phyloP scores from a whole-genome alignment of 305 asterid genomes.

The Petunia hybrid region DNA sequence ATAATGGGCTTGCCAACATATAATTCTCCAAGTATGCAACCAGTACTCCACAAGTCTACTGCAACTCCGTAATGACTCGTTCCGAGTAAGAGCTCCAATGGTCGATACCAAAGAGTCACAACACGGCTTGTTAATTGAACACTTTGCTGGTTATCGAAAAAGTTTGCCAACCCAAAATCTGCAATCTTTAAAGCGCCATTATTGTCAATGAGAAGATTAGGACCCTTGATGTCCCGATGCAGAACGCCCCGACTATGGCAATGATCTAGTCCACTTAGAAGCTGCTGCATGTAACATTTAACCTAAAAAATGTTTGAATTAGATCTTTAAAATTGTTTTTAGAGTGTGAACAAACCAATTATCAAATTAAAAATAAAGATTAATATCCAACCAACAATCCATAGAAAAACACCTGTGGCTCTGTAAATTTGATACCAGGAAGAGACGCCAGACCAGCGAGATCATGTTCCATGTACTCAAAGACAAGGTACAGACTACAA shows the following conservation, averaged over 20 bases:
- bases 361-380: not conserved
- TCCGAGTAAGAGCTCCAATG: slow-evolving; percentile 45
- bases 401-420: slow-evolving; percentile 41
- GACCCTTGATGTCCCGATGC: slow-evolving; percentile 43
- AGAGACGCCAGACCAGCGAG: slow-evolving; percentile 40
- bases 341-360: not conserved
- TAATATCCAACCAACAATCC: not conserved
- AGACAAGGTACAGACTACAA: slow-evolving; percentile 39
- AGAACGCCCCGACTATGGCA: slow-evolving; percentile 40
- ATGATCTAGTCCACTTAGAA: slow-evolving; percentile 38
- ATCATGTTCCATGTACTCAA: slow-evolving; percentile 49
- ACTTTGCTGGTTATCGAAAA: slow-evolving; percentile 19
- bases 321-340: not conserved
- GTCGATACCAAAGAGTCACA: slow-evolving; percentile 45
- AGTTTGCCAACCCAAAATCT: slow-evolving; percentile 40
- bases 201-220: slow-evolving; percentile 40
- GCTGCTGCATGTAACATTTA: slow-evolving; percentile 41
- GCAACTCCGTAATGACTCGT: slow-evolving; percentile 37
- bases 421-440: slow-evolving; percentile 40
- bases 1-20: slow-evolving; percentile 44
- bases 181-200: slow-evolving; percentile 38
- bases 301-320: slow-evolving; percentile 22
- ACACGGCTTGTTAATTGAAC: slow-evolving; percentile 39
- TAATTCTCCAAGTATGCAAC: slow-evolving; percentile 42
- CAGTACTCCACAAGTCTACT: slow-evolving; percentile 44